Evolutionary conservation across 352 stramenopile genomes (phyloP), one percentile per base, ranked within the genome.

Genomic region (Blastocystis sp.): DNA sequence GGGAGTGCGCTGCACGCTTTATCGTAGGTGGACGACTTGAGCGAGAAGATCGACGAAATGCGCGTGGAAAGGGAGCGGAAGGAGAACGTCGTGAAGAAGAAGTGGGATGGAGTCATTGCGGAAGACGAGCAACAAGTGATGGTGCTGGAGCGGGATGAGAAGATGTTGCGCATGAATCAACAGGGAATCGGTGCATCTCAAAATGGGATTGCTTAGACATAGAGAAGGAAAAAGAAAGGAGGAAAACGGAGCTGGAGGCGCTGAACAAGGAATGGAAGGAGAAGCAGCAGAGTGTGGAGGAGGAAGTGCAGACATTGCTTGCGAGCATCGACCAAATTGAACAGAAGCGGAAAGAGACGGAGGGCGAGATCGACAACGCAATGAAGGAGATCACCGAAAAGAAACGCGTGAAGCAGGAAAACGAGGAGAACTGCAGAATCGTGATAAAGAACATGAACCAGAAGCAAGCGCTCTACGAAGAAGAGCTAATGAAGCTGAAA

Each of bases 11-110:
- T n/a, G n/a, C n/a, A n/a, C n/a, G n/a, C n/a, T 80, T 91, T 93
- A 6, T 59, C 45, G 9, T 91, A 94, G 78, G 90, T 94, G 70
- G 92, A 94, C 33, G 91, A 95, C n/a, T 91, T 95, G 69, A 92
- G 95, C 69, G 78, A 95, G 78, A 95, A 93, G 0, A 92, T 94
- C 31, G 92, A 95, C 88, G 95, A 6, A 91, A 91, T 16, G 93
- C 95, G 2, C 29, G 69, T 74, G 65, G 26, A 59, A 3, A 24
- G 59, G 4, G 67, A 16, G n/a, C 31, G 31, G 19, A 9, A 88
- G 19, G 55, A 85, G 29, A 26, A 21, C 10, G 41, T 35, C 2
- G 55, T 88, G 76, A 91, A 93, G 16, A 93, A 95, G 65, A 91
- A 93, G 1, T 78, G 79, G 79, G 61, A 80, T 45, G 39, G 33